Evolutionary conservation across 2,329 filamentous ascomycete species (phyloP).

Genomic region (Penicillium digitatum): DNA sequence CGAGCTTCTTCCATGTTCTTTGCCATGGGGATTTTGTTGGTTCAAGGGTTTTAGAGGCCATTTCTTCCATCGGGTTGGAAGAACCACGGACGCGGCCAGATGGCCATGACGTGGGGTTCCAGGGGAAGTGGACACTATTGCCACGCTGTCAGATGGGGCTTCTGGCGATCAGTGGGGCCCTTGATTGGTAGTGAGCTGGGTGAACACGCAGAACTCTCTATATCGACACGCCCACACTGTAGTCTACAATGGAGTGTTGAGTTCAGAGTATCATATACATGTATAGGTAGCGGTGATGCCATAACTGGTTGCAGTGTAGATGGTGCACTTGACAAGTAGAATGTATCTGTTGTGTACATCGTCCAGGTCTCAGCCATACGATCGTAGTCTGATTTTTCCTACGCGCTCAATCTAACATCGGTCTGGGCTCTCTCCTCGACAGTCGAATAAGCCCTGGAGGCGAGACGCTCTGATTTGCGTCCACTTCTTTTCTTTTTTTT

Average conservation of each 20-base stretch:
- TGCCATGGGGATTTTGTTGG: neutral
- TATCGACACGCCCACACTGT: neutral
- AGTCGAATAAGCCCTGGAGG: neutral
- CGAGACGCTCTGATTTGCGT: slow-evolving; percentile 13
- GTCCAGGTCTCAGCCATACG: neutral
- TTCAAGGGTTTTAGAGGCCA: neutral
- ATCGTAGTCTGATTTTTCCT: neutral
- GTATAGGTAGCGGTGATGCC: slow-evolving; percentile 1
- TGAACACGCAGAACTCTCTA: neutral
- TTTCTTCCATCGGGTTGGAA: neutral
- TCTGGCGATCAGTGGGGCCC: neutral
- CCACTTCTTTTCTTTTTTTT: neutral
- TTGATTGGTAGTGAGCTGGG: neutral
- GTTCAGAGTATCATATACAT: neutral
- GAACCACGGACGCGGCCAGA: slow-evolving; percentile 16
- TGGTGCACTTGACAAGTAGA: neutral
- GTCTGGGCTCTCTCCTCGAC: neutral
- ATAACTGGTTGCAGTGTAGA: neutral
- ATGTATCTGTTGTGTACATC: neutral
- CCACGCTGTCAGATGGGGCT: slow-evolving; percentile 3
- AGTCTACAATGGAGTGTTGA: no score
- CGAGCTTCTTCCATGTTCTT: slow-evolving; percentile 8
- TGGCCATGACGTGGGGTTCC: slow-evolving; percentile 13
- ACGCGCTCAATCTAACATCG: neutral
- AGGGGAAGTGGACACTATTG: slow-evolving; percentile 8